phyloP scores from a whole-genome alignment of 257 asterid genomes.

The Coffea eugenioides region DNA sequence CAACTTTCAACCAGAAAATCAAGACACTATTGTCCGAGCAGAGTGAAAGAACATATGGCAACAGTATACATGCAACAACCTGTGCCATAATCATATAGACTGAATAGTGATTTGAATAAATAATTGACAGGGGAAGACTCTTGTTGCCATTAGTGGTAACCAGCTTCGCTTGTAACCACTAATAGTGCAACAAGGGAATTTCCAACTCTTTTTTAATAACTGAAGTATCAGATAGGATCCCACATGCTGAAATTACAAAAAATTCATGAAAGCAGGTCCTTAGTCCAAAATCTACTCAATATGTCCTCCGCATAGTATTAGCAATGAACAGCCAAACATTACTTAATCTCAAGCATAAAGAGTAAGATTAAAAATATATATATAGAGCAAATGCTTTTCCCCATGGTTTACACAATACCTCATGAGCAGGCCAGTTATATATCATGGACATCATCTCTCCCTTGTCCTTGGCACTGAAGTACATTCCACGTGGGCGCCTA shows the following conservation, averaged over 20 bases:
- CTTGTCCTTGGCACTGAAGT: constrained; percentile 97
- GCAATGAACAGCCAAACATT: neutral
- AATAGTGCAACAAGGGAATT: neutral
- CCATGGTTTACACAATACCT: constrained; percentile 48
- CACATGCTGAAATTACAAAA: neutral
- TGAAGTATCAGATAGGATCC: neutral
- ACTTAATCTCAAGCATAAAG: neutral
- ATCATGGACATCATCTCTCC: constrained; percentile 99
- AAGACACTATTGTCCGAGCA: neutral
- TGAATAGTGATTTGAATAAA: neutral
- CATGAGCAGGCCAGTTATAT: constrained; percentile 87
- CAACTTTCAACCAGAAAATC: neutral
- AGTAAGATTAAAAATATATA: neutral
- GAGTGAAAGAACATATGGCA: neutral
- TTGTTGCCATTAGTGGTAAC: neutral
- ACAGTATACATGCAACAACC: neutral
- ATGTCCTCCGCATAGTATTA: neutral
- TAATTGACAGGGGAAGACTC: neutral
- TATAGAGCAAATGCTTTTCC: neutral
- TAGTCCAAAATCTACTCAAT: neutral
- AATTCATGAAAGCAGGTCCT: neutral
- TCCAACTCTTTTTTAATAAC: neutral
- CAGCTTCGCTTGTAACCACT: neutral
- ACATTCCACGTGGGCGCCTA: constrained; percentile 99
- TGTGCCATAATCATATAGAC: neutral